Evolutionary conservation across 140 eudicot genomes (phyloP), one percentile per base, ranked within the genome.

Genomic region (Flaveria floridana): DNA sequence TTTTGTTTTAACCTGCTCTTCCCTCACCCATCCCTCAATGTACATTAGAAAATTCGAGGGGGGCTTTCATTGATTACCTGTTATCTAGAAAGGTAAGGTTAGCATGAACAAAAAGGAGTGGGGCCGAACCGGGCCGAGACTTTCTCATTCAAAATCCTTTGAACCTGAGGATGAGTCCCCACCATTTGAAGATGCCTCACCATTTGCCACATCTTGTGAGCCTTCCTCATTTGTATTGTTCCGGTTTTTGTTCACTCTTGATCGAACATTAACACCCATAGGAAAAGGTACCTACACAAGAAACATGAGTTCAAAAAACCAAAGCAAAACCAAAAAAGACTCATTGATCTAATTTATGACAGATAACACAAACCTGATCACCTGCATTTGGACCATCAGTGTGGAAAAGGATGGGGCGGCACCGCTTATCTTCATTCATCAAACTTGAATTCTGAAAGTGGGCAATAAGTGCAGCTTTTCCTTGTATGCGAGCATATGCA

Each of bases 391-490:
- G 96, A 71, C 99, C 99, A 71, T 94, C 96, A 9, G 96, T 90
- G 75, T 90, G 91, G 84, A 94, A 94, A 61, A 94, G 99, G 44
- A 94, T 90, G 14, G 99, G 99, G 9, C 97, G 86, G 80, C 97
- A 94, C 21, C 99, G 90, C 79, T 94, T 94, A 82, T 94, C 97
- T 83, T 94, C 99, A 59, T 90, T 94, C 99, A 94, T 94, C 89
- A 94, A 90, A 86, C 99, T 94, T 61, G 99, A 94, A 73, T 94
- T 94, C 88, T 94, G 99, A 76, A 94, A 94, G 87, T 94, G 99
- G 48, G 97, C 89, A 77, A 94, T 81, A 48, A 94, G 95, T 59
- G 99, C 97, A 72, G 94, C 75, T 77, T 94, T 94, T 76, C 99
- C 99, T 75, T 94, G 99, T 76, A 94, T 94, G 64, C 99, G 96